Evolutionary conservation across 441 rosid genomes (phyloP), one percentile per base, ranked within the genome.

Genomic region (Oxalis stricta): DNA sequence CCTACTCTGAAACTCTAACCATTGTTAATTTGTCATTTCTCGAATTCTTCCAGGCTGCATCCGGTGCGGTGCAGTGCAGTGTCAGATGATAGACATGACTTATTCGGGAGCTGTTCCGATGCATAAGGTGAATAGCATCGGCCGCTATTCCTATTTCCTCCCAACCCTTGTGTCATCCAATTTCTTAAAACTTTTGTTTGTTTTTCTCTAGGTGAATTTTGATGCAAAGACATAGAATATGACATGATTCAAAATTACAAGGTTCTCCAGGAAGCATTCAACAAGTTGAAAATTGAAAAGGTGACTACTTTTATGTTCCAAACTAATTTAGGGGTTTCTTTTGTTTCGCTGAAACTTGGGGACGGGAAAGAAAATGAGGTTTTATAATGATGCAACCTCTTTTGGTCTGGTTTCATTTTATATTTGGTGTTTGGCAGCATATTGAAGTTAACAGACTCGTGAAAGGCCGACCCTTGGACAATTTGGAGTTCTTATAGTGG

Each of bases 1-100:
- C 28, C 28, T 24, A 18, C 33, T 44, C 12, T 44, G 26, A 13
- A 15, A 28, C n/a, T 37, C 13, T 12, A 44, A 5, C 44, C 23
- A 9, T 45, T 8, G 18, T 40, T 42, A 13, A 17, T 48, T 45
- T 48, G 30, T 30, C 18, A 23, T 30, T 16, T 7, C 35, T 6
- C 49, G 34, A 24, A 30, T 43, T 49, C 53, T 9, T 53, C 33
- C 52, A 91, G 96, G 95, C 88, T 69, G 95, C 99, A 50, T 86
- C 99, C 2, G 96, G 99, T 52, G 95, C 96, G 45, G 96, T 92
- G 46, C 99, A 86, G 96, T 92, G 46, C 99, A 86, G 52, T 92
- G 99, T 58, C 99, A 92, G 61, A 71, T 92, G 86, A 68, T 92
- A 61, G 96, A 92, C 65, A 72, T 84, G 88, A 82, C 92, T 17